These are phyloP conservation scores for Microdochium trichocladiopsis DNA, from an alignment of 2,329 filamentous ascomycete species.

Conservation along the genomic window DNA sequence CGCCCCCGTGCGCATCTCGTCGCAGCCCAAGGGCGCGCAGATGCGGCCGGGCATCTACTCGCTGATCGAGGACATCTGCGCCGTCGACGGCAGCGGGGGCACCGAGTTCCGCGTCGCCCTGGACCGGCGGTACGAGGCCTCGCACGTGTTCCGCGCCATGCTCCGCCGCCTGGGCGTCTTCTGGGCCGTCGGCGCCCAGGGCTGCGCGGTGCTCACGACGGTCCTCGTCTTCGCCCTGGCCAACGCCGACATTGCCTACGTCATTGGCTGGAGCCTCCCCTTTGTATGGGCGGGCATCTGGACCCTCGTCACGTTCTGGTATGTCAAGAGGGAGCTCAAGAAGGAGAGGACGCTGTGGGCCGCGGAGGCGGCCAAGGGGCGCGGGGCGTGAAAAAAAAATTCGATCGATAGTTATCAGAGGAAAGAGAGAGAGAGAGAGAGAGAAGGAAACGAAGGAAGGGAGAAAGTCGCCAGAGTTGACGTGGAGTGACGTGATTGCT, in stretches of 20 bases:
- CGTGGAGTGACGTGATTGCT: too few relatives aligned
- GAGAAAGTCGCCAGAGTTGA: too few relatives aligned
- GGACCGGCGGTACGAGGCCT: conserved; percentile 43
- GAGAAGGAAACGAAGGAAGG: neutral
- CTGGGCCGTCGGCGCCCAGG: conserved; percentile 30
- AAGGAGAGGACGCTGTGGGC: conserved; percentile 16
- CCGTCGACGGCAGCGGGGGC: conserved; percentile 43
- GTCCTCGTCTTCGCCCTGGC: conserved; percentile 5
- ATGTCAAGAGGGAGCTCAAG: conserved; percentile 14
- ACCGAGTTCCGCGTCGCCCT: conserved; percentile 43
- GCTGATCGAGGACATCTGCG: conserved; percentile 45
- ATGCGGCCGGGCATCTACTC: conserved; percentile 46
- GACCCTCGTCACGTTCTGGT: conserved; percentile 14
- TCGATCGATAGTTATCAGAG: too few relatives aligned
- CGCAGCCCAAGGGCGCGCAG: conserved; percentile 39
- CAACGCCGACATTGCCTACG: conserved; percentile 5
- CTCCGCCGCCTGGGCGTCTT: conserved; percentile 42
- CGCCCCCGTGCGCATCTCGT: conserved; percentile 43
- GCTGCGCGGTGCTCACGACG: conserved; percentile 8
- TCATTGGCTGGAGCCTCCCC: conserved; percentile 7
- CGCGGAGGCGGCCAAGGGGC: conserved; percentile 8
- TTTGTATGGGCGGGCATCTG: conserved; percentile 9
- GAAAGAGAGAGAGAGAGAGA: neutral
- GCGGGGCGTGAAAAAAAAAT: neutral
- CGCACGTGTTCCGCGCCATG: conserved; percentile 44